Evolutionary conservation across 2,329 filamentous ascomycete genomes (phyloP).

Genomic region (Diaporthe amygdali): DNA sequence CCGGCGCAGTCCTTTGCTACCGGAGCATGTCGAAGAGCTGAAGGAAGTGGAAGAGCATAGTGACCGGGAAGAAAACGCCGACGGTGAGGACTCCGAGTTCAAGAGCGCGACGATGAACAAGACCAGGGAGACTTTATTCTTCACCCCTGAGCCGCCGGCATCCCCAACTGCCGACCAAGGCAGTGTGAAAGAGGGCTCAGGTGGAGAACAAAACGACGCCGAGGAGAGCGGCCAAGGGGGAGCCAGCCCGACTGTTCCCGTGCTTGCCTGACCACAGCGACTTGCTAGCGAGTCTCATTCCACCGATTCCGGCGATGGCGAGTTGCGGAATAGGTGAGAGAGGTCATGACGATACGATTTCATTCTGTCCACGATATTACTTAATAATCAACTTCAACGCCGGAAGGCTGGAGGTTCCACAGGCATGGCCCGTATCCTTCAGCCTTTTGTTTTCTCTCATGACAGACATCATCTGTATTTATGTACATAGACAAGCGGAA

Average conservation of each 20-base stretch:
- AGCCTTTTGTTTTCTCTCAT: constrained; percentile 10
- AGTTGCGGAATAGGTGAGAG: not conserved
- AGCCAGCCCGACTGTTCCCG: constrained; percentile 10
- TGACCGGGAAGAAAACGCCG: constrained; percentile 21
- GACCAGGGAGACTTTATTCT: constrained; percentile 41
- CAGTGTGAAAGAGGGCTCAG: constrained; percentile 30
- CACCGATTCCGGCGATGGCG: not conserved
- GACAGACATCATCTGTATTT: constrained; percentile 21
- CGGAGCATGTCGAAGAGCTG: constrained; percentile 48
- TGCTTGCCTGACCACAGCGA: constrained; percentile 22
- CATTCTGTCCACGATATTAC: constrained; percentile 22
- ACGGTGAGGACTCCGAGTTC: constrained; percentile 28
- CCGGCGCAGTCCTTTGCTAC: constrained; percentile 59
- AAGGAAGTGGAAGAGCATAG: constrained; percentile 29
- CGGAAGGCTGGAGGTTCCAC: not conserved
- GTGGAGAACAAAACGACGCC: constrained; percentile 22
- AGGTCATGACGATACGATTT: constrained; percentile 23
- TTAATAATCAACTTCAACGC: constrained; percentile 20
- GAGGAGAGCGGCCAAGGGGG: constrained; percentile 13
- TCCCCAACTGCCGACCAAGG: constrained; percentile 34
- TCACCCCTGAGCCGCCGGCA: constrained; percentile 46
- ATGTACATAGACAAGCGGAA: constrained; percentile 22
- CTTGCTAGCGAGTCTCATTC: not conserved
- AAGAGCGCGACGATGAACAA: constrained; percentile 36
- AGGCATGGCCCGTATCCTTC: constrained; percentile 15